Percentiles rank a stretch among this genome's conserved stretches.
These are phyloP conservation scores for Curvularia sp. DNA, from an alignment of 2,329 filamentous ascomycete genomes.

Conservation along the genomic window DNA sequence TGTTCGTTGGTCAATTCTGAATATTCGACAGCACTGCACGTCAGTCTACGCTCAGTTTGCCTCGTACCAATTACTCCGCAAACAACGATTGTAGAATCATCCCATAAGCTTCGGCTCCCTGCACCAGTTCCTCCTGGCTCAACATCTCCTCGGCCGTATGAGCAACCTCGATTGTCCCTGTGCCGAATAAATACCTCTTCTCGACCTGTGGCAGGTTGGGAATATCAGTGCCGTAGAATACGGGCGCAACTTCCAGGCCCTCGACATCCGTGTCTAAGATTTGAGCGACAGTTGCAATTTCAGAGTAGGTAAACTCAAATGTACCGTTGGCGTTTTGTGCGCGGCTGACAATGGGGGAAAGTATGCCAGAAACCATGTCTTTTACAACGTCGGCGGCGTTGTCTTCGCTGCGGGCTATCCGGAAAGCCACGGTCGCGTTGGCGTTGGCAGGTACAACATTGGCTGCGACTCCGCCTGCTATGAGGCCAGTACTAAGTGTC, in stretches of 20 bases:
- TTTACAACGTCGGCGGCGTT: slow-evolving; percentile 26
- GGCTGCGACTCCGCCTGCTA: slow-evolving; percentile 81
- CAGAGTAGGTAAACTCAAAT: slow-evolving; percentile 24
- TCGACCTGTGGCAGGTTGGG: slow-evolving; percentile 31
- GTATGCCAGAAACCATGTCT: slow-evolving; percentile 28
- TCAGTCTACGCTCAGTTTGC: no score
- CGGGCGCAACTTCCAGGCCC: slow-evolving; percentile 32
- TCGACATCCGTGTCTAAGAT: slow-evolving; percentile 34
- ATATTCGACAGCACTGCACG: background rate
- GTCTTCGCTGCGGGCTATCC: slow-evolving; percentile 32
- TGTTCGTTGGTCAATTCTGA: background rate
- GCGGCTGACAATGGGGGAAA: slow-evolving; percentile 25
- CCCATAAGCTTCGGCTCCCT: slow-evolving; percentile 35
- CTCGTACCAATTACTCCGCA: slow-evolving; percentile 6
- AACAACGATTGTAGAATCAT: slow-evolving; percentile 32
- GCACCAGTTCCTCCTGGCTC: slow-evolving; percentile 30
- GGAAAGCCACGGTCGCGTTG: slow-evolving; percentile 68
- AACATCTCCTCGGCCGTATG: slow-evolving; percentile 34
- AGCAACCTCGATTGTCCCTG: slow-evolving; percentile 33
- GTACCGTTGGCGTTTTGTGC: slow-evolving; percentile 24
- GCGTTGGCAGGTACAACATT: slow-evolving; percentile 85
- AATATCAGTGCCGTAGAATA: slow-evolving; percentile 39
- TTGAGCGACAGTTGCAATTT: slow-evolving; percentile 20
- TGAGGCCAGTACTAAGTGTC: slow-evolving; percentile 81
- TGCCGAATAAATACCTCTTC: slow-evolving; percentile 34